Percentiles rank a stretch among this genome's conserved stretches.
Conservation (phyloP, 2,329 filamentous ascomycete species). For the Magnaporthiopsis poae region DNA sequence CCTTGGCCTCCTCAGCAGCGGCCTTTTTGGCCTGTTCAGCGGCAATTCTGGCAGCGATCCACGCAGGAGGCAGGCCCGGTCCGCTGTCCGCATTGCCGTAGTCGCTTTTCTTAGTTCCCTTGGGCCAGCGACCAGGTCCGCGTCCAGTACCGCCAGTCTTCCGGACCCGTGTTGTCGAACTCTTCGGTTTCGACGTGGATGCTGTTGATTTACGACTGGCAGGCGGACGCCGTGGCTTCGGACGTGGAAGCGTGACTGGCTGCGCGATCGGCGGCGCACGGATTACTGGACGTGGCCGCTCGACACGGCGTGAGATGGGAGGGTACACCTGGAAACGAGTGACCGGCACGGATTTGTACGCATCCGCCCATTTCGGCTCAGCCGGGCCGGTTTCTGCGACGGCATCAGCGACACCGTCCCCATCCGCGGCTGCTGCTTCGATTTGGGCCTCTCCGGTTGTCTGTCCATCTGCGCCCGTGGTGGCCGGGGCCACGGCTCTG, state of each 20-base stretch:
- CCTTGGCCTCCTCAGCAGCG: slow-evolving; percentile 18
- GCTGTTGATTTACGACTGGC: slow-evolving; percentile 22
- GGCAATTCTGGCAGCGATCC: slow-evolving; percentile 29
- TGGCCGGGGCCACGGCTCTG: slow-evolving; percentile 7
- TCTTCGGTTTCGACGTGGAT: slow-evolving; percentile 33
- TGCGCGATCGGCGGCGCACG: slow-evolving; percentile 29
- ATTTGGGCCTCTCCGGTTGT: neutral
- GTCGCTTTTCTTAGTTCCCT: slow-evolving; percentile 58
- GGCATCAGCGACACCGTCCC: neutral
- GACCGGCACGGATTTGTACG: slow-evolving; percentile 52
- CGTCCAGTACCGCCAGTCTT: slow-evolving; percentile 54
- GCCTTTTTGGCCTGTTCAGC: slow-evolving; percentile 12
- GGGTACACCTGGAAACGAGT: slow-evolving; percentile 72
- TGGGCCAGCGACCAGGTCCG: slow-evolving; percentile 56
- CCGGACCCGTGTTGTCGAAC: slow-evolving; percentile 31
- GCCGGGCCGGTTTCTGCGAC: slow-evolving; percentile 4
- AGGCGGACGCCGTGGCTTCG: slow-evolving; percentile 27
- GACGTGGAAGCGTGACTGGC: slow-evolving; percentile 26
- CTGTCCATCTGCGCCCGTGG: neutral
- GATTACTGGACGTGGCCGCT: slow-evolving; percentile 34
- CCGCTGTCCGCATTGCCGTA: slow-evolving; percentile 58
- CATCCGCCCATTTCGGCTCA: slow-evolving; percentile 32
- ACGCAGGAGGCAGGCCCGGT: slow-evolving; percentile 51
- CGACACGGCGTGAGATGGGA: slow-evolving; percentile 43
- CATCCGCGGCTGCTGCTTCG: neutral